A percentile compares a stretch with the other conserved stretches of the same genome.
Evolutionary conservation across 768 basidiomycete genomes (phyloP).

Genomic region (Calocybe cyanea): DNA sequence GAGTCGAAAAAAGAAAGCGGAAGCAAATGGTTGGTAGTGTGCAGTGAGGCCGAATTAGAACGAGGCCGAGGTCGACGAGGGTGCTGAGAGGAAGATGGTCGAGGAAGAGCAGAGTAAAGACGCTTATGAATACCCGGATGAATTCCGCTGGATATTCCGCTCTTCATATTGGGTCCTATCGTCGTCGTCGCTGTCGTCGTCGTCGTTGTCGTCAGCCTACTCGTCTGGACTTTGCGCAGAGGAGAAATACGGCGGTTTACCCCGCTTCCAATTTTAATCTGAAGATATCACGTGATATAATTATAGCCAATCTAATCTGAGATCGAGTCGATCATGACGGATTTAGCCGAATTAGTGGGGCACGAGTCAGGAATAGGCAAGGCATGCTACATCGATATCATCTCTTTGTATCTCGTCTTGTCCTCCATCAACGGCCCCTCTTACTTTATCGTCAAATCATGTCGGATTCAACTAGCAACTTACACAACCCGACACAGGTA

Average conservation of each 20-base stretch:
- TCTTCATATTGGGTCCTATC: conserved; percentile 2
- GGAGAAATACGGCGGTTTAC: no score
- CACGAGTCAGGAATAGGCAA: conserved; percentile 10
- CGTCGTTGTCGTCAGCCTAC: no score
- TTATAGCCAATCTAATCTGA: conserved; percentile 14
- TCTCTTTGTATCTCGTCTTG: conserved; percentile 8
- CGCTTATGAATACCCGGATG: conserved; percentile 50
- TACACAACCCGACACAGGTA: conserved; percentile 1
- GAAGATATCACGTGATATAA: background rate
- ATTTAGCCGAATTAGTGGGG: conserved; percentile 11
- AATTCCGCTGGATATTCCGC: conserved; percentile 17
- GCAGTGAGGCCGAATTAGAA: conserved; percentile 41
- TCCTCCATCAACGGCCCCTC: conserved; percentile 5
- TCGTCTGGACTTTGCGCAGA: no score
- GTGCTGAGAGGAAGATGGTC: conserved; percentile 25
- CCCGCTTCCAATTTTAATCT: no score
- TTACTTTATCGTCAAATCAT: conserved; percentile 5
- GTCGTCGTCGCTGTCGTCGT: background rate
- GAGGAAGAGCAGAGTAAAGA: conserved; percentile 36
- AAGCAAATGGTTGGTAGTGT: conserved; percentile 25
- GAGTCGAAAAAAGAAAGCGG: conserved; percentile 23
- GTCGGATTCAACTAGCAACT: conserved; percentile 5
- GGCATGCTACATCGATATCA: conserved; percentile 16
- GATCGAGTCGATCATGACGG: conserved; percentile 17
- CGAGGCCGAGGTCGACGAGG: conserved; percentile 30